Base-by-base conservation (phyloP, 345 rosid species). In the Passiflora organensis region DNA sequence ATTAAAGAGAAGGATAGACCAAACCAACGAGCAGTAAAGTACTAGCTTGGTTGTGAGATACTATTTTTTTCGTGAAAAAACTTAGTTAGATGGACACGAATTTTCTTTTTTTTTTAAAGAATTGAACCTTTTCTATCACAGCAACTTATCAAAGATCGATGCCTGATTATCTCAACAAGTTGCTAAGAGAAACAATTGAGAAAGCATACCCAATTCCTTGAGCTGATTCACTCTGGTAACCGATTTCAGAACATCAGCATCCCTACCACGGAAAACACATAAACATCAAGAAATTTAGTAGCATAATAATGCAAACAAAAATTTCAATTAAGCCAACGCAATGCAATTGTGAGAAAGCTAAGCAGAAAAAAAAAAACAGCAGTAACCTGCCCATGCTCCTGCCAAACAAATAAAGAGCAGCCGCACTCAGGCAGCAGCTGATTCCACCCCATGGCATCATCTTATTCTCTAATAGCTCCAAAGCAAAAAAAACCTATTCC, bases 371-470 rank as follows among this genome's bases (percentile, higher is more conserved):
- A 46, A 46, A 13, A 4, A 12, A 12, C 20, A 38, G 55, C 24
- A 18, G 2, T 21, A 28, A 82, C 97, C 95, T 87, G 78, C 91
- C 95, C 56, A 96, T 82, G 72, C 94, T 86, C 64, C 86, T 74
- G 64, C 99, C 99, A 21, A 93, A 96, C 32, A 93, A 79, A 62
- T 82, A 89, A 18, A 86, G 87, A 20, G 91, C 95, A 34, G 94
- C 94, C 14, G 87, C 95, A 63, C 96, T 80, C 48, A 93, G 56
- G 79, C 99, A 93, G 67, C 99, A 93, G 52, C 72, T 70, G 59
- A 89, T 72, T 51, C 99, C 99, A 52, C 94, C 80, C 94, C 94
- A 89, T 4, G 95, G 99, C 67, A 88, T 62, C 95, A 76, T 82
- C 68, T 43, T 68, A 58, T 8, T 18, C 48, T 12, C 13, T 0